phyloP scores from a whole-genome alignment of 257 asterid genomes.

The Solanum paucissectum region DNA sequence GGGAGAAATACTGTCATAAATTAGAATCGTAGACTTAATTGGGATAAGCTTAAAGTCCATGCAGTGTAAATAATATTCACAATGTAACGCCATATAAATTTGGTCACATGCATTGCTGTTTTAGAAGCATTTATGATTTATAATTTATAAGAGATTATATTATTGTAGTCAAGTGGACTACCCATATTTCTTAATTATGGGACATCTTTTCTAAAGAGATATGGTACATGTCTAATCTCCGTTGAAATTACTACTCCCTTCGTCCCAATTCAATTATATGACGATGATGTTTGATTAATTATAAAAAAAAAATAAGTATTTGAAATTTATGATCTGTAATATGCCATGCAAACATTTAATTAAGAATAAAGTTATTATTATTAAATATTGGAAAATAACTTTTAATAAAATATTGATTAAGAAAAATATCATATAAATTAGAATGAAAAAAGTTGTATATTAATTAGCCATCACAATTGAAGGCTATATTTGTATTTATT shows the following conservation, averaged over 20 bases:
- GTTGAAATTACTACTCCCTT: neutral
- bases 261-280: neutral
- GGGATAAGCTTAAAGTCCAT: neutral
- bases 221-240: neutral
- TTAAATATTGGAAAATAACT: neutral
- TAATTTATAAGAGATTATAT: neutral
- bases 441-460: too few relatives aligned
- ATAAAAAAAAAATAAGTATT: rapidly evolving
- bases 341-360: neutral
- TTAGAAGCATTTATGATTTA: neutral
- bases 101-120: neutral
- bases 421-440: neutral
- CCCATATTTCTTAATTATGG: neutral
- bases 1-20: neutral
- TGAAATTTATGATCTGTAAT: too few relatives aligned
- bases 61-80: neutral
- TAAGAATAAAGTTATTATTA: neutral
- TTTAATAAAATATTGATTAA: too few relatives aligned
- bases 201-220: neutral
- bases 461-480: too few relatives aligned
- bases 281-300: neutral
- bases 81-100: neutral
- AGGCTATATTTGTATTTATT: too few relatives aligned
- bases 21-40: neutral
- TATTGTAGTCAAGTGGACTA: neutral